These are phyloP conservation scores for Sclerotinia nivalis DNA, from an alignment of 2,329 filamentous ascomycete genomes.

Conservation along the genomic window DNA sequence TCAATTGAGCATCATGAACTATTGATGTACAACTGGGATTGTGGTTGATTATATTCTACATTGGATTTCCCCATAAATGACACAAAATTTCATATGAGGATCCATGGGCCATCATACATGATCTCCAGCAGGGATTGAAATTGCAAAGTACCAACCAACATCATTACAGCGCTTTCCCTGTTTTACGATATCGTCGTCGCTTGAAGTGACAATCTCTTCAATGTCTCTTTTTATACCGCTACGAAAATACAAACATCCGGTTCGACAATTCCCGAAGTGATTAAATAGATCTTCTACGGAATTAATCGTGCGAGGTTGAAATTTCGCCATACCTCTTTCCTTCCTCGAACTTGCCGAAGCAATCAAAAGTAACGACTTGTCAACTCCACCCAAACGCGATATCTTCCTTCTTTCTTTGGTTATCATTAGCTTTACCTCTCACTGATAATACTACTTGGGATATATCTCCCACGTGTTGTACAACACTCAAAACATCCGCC, in stretches of 20 bases:
- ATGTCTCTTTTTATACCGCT: neutral
- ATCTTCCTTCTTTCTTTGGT: neutral
- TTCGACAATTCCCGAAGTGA: neutral
- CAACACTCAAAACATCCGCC: neutral
- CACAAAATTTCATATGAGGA: neutral
- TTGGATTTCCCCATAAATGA: neutral
- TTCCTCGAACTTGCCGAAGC: too few relatives aligned
- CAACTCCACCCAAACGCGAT: neutral
- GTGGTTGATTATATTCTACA: neutral
- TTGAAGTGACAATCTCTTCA: neutral
- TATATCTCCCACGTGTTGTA: neutral
- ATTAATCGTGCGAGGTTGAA: neutral
- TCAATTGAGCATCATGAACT: neutral
- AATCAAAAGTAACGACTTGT: constrained; percentile 7
- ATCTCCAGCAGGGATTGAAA: constrained; percentile 20
- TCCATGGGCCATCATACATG: neutral
- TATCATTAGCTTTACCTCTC: neutral
- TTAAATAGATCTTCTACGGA: too few relatives aligned
- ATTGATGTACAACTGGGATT: neutral
- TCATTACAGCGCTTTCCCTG: neutral
- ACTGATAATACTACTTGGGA: too few relatives aligned
- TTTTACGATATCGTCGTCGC: neutral
- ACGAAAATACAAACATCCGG: neutral
- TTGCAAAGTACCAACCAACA: neutral
- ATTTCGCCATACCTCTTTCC: neutral